Conservation (phyloP, 2,329 filamentous ascomycete species). For the Lojkania enalia region DNA sequence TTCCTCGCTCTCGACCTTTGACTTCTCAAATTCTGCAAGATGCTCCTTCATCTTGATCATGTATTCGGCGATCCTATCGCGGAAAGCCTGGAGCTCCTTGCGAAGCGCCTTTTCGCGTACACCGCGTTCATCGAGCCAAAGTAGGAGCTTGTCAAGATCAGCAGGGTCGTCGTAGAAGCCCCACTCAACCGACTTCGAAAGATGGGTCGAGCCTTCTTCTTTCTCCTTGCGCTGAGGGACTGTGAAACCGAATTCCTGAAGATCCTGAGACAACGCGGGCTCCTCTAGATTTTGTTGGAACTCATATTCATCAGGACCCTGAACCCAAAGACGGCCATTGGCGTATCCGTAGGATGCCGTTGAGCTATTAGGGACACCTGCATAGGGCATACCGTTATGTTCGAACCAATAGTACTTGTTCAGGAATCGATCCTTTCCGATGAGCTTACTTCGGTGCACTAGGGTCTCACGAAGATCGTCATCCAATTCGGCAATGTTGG, state of each 20-base stretch:
- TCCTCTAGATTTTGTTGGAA: constrained; percentile 55
- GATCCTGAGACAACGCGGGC: constrained; percentile 75
- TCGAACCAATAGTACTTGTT: constrained; percentile 99
- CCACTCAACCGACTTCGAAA: constrained; percentile 81
- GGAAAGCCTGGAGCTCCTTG: constrained; percentile 80
- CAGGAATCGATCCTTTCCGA: constrained; percentile 96
- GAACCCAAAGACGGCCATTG: constrained; percentile 94
- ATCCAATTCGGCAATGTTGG: constrained; percentile 81
- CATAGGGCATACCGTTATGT: constrained; percentile 96
- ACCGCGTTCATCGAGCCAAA: constrained; percentile 87
- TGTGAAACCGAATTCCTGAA: constrained; percentile 76
- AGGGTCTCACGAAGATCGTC: constrained; percentile 93
- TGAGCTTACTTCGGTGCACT: constrained; percentile 82
- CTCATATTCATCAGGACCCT: constrained; percentile 89
- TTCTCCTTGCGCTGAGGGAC: constrained; percentile 80
- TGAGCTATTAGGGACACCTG: constrained; percentile 82
- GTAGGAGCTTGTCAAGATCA: constrained; percentile 75
- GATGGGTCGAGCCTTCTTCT: constrained; percentile 82
- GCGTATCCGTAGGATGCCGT: constrained; percentile 86
- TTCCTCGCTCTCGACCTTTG: constrained; percentile 53
- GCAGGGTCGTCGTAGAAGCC: constrained; percentile 85
- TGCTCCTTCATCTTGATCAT: constrained; percentile 83
- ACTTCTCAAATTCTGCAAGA: constrained; percentile 58
- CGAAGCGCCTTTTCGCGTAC: constrained; percentile 83
- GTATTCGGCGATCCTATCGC: constrained; percentile 72